Evolutionary conservation across 805 yeast species (phyloP), one percentile per base, ranked within the genome.

Genomic region (Cyberlindnera veronae): DNA sequence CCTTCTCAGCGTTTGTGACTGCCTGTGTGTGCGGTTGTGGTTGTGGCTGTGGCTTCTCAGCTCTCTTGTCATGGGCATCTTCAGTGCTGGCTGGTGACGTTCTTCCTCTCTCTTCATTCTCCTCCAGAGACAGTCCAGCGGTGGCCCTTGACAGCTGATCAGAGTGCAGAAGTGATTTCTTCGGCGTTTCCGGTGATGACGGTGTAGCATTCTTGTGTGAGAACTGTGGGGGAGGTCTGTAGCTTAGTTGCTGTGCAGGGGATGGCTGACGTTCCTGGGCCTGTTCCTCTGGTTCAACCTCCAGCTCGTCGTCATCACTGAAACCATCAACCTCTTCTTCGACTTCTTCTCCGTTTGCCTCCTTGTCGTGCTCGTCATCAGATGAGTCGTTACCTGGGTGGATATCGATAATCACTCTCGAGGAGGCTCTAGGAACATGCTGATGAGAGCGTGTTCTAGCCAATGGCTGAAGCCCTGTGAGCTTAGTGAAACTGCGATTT

Each of bases 311-410:
- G 1, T 51, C 54, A 29, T 52, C 57, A 30, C 53, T 47, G 39
- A 55, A 48, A 21, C 45, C 32, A 7, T 54, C 60, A 6, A 58
- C 60, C 22, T 53, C 62, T 30, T 52, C 59, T 24, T 50, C 53
- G 21, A 40, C 48, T 2, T 40, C 49, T 8, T 41, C 39, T 10
- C 46, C 52, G n/a, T 42, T 42, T 4, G 42, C 46, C 6, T 40
- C 40, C 8, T 32, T 47, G 3, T 38, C 39, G 6, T 41, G 46
- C 27, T 45, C 39, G 13, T 29, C 44, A 7, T 41, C 36, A 6
- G 51, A 45, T 9, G 48, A 52, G 14, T 42, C 38, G 12, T 34
- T 41, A 14, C 13, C 13, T 6, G 28, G 11, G 9, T 44, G 40
- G 2, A 53, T 32, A 16, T 51, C 56, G 12, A 53, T 40, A 10